Conservation (phyloP, 2,329 filamentous ascomycete species). For the Chaetothyriales sp. region DNA sequence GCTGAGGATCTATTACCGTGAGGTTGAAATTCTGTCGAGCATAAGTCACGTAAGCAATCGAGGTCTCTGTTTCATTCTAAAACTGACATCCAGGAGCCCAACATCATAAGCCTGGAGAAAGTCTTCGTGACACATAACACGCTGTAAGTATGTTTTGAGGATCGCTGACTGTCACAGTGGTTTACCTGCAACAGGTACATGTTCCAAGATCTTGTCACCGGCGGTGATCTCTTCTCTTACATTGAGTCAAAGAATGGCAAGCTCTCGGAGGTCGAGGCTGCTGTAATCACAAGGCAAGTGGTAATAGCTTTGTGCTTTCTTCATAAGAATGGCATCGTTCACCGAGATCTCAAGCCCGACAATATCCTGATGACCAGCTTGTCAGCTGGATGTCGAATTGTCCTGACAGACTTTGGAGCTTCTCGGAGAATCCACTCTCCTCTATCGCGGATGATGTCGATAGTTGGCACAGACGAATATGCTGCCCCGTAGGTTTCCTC, state of each 20-base stretch:
- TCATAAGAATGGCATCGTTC: constrained; percentile 40
- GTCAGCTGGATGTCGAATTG: constrained; percentile 34
- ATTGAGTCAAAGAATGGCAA: constrained; percentile 34
- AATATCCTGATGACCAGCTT: constrained; percentile 46
- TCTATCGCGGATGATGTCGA: constrained; percentile 35
- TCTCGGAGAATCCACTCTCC: constrained; percentile 26
- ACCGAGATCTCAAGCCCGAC: constrained; percentile 49
- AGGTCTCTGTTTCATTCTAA: constrained; percentile 1
- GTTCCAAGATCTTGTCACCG: constrained; percentile 45
- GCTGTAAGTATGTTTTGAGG: constrained; percentile 26
- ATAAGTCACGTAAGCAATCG: constrained; percentile 35
- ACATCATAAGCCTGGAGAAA: constrained; percentile 43
- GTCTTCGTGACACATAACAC: constrained; percentile 39
- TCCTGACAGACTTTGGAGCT: constrained; percentile 48
- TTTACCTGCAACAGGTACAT: constrained; percentile 34
- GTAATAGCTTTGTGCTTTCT: constrained; percentile 44
- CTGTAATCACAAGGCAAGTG: constrained; percentile 40
- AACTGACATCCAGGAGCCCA: constrained; percentile 30
- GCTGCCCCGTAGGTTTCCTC: constrained; percentile 39
- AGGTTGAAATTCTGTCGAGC: constrained; percentile 34
- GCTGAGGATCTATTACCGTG: constrained; percentile 23
- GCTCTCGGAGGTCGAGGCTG: constrained; percentile 36
- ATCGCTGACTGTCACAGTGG: neutral
- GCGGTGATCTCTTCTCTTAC: constrained; percentile 47
- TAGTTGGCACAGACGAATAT: constrained; percentile 42